Evolutionary conservation across 1,139 yeast species (phyloP), one percentile per base, ranked within the genome.

Genomic region (Taiozyma sp.): DNA sequence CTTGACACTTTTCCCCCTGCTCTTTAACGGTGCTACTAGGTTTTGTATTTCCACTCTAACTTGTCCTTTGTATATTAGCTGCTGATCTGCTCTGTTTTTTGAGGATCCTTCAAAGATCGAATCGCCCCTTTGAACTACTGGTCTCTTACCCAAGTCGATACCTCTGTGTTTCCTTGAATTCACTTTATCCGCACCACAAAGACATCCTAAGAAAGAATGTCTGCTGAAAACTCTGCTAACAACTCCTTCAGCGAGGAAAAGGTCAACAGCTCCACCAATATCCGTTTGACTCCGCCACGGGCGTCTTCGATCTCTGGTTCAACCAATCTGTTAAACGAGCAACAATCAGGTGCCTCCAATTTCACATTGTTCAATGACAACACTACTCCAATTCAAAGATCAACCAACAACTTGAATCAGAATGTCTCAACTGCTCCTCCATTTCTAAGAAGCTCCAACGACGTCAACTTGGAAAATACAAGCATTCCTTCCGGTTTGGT

Each of bases 261-360:
- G 43, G 11, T 47, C 51, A 6, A 54, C 46, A 44, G 44, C 30
- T 48, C 55, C 6, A 46, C 55, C 28, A 41, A 42, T 16, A 29
- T 47, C 16, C 49, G 42, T 9, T 29, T 53, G 21, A 47, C 53
- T 30, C 50, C 59, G 14, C 50, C 56, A 22, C 45, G 48, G 42
- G 42, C 49, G 2, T 48, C 58, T 11, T 48, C 61, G 4, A 40
- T 53, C 32, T 49, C 58, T 5, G 54, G 62, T 11, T 52, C 54
- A 6, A 19, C 43, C 22, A 47, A 41, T 14, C 43, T 41, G 5
- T 14, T 47, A 21, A 32, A 22, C 19, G 50, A 48, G 16, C 48
- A 52, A n/a, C 39, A 46, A 14, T 57, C 73, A 61, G 59, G 68
- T 54, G 47, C 71, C 56, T 59, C 75, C 62, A 58, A 69, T 60